Evolutionary conservation across 2,329 filamentous ascomycete genomes (phyloP), one percentile per base, ranked within the genome.

Genomic region (Bertia moriformis): DNA sequence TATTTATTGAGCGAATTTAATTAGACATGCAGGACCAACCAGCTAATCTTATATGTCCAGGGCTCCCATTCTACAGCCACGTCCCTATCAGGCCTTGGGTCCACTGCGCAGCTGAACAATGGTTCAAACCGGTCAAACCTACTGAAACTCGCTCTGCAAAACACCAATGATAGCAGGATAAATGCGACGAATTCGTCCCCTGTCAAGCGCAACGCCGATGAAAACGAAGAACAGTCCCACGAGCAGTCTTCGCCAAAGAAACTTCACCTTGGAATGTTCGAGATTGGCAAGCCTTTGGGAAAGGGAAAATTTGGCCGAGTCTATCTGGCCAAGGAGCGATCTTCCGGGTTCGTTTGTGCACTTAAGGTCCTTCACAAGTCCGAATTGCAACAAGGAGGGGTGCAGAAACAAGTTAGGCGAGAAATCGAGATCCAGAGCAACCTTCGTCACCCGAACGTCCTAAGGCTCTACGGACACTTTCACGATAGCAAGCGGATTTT

Each of bases 341-440:
- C 66, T 12, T 72, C 72, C 0, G 73, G 73, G 39, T 81, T 80
- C 49, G 68, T 81, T 14, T 81, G 76, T 51, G 76, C 76, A 2
- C 59, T 81, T 35, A 81, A 81, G 51, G 75, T 80, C 18, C 61
- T 81, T 17, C 75, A 81, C 60, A 81, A 81, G 52, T 69, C 65
- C 38, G 76, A 80, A 49, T 56, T 80, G 18, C 69, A 76, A 45
- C 69, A 77, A 45, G 75, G 74, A 45, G 32, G 32, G 44, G 76
- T 81, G 38, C 76, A 81, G 53, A 80, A 79, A 56, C 76, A 80
- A 56, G 69, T 81, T 24, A 66, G 76, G 20, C 67, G 76, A 48
- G 76, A 81, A 48, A 79, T 81, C 42, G 76, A 81, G 45, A 81
- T 81, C 43, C 76, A 81, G 49, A 75, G 71, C 37, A 78, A 81